These are phyloP conservation scores for Colletotrichum falcatum DNA, from an alignment of 2,329 filamentous ascomycete genomes.

Conservation along the genomic window DNA sequence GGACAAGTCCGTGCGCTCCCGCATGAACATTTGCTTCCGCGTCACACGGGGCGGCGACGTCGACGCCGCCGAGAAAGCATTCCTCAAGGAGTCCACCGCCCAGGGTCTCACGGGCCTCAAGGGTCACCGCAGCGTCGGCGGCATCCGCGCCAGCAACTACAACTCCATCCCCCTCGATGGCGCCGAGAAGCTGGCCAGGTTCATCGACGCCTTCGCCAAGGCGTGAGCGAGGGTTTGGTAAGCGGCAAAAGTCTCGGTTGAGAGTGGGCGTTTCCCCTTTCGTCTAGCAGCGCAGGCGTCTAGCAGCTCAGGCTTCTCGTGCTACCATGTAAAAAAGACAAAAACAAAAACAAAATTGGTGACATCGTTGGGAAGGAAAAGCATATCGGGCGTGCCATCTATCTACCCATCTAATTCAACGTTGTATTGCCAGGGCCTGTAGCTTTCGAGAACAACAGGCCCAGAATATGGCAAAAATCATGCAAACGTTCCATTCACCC, in stretches of 20 bases:
- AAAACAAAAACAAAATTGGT: neutral
- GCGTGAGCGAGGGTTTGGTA: conserved; percentile 42
- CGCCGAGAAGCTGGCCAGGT: conserved; percentile 74
- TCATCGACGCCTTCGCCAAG: conserved; percentile 67
- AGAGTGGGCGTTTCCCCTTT: neutral
- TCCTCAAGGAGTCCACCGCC: conserved; percentile 78
- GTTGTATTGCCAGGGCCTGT: conserved; percentile 15
- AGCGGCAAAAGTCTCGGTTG: neutral
- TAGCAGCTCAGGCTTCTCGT: conserved; percentile 15
- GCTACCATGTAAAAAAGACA: conserved; percentile 30
- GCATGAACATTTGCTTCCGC: conserved; percentile 97
- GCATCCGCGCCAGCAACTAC: conserved; percentile 89
- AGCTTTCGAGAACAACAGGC: neutral
- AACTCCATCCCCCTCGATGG: conserved; percentile 81
- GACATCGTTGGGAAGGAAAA: conserved; percentile 6
- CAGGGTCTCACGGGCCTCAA: conserved; percentile 83
- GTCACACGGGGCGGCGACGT: conserved; percentile 69
- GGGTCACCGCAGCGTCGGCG: conserved; percentile 88
- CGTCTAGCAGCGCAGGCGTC: neutral
- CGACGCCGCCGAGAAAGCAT: conserved; percentile 80
- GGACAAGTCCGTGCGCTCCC: conserved; percentile 78
- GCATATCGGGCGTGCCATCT: conserved; percentile 4
- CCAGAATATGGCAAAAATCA: neutral
- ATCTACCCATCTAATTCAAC: conserved; percentile 25
- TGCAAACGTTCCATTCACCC: too few species aligned